Evolutionary conservation across 352 stramenopile genomes (phyloP).

Genomic region (Pythium aquatile): DNA sequence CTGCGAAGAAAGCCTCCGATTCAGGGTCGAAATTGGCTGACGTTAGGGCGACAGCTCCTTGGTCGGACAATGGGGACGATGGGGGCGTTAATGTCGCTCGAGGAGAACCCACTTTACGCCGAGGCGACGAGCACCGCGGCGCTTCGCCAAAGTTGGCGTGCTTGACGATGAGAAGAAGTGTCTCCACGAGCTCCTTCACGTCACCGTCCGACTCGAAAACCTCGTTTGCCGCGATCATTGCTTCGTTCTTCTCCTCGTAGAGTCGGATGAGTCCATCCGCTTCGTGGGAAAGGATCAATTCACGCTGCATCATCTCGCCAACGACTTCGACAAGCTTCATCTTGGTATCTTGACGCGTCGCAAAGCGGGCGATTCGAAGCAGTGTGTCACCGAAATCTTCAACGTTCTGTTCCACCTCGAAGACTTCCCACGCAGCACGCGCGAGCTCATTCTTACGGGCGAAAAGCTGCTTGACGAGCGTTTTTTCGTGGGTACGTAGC

Average conservation of each 20-base stretch:
- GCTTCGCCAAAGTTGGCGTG: conserved; percentile 61
- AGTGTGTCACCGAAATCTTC: conserved; percentile 50
- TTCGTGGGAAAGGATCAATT: conserved; percentile 49
- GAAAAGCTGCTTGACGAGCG: conserved; percentile 49
- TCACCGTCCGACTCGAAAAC: conserved; percentile 72
- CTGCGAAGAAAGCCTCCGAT: conserved; percentile 29
- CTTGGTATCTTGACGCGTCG: conserved; percentile 42
- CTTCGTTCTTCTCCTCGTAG: conserved; percentile 67
- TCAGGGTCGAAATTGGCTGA: conserved; percentile 15
- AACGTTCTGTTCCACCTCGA: conserved; percentile 40
- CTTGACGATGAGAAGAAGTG: conserved; percentile 77
- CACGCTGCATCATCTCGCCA: conserved; percentile 60
- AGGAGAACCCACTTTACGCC: conserved; percentile 5
- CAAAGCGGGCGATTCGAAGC: conserved; percentile 52
- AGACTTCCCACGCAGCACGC: conserved; percentile 52
- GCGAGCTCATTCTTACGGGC: conserved; percentile 45
- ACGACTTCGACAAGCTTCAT: conserved; percentile 63
- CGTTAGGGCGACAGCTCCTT: background rate
- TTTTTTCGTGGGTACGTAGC: conserved; percentile 30
- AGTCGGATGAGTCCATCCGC: conserved; percentile 62
- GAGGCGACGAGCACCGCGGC: conserved; percentile 24
- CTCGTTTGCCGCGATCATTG: conserved; percentile 67
- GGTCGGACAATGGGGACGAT: conserved; percentile 9
- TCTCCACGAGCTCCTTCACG: conserved; percentile 75
- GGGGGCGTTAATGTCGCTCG: conserved; percentile 13